phyloP scores from a whole-genome alignment of 73 alveolate species.

The Tetrahymena malaccensis region DNA sequence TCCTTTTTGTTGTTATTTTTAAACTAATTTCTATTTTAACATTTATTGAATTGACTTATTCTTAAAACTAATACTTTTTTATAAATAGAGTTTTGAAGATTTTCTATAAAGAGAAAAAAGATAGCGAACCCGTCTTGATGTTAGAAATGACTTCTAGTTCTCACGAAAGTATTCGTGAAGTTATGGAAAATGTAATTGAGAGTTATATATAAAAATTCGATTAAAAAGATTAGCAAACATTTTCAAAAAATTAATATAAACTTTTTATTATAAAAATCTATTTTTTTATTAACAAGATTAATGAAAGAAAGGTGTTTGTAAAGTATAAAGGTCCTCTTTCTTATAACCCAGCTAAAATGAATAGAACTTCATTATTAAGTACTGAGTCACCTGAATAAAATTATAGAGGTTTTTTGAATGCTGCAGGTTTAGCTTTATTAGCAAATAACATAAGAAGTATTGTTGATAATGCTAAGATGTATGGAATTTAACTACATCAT shows the following conservation, averaged over 20 bases:
- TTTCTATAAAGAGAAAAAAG: neutral
- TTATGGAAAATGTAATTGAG: neutral
- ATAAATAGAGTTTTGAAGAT: neutral
- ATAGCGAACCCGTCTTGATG: neutral
- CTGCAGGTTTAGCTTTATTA: conserved; percentile 12
- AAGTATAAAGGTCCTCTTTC: conserved; percentile 39
- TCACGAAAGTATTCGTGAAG: neutral
- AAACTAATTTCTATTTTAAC: neutral
- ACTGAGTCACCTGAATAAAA: conserved; percentile 26
- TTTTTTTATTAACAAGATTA: neutral
- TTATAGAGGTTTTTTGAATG: conserved; percentile 34
- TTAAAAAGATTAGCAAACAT: neutral
- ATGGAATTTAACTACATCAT: conserved; percentile 10
- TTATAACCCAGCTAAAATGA: conserved; percentile 15
- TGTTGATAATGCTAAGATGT: conserved; percentile 19
- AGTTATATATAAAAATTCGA: neutral
- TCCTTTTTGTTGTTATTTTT: neutral
- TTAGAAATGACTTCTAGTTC: neutral
- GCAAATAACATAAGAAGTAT: conserved; percentile 34
- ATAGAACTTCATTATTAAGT: conserved; percentile 31
- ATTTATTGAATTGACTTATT: neutral
- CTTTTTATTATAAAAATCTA: neutral
- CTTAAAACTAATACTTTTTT: neutral
- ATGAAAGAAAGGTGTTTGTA: neutral
- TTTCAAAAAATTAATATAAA: neutral